These are phyloP conservation scores for Yamadazyma membranifaciens DNA, from an alignment of 1,139 yeast species.

Conservation along the genomic window DNA sequence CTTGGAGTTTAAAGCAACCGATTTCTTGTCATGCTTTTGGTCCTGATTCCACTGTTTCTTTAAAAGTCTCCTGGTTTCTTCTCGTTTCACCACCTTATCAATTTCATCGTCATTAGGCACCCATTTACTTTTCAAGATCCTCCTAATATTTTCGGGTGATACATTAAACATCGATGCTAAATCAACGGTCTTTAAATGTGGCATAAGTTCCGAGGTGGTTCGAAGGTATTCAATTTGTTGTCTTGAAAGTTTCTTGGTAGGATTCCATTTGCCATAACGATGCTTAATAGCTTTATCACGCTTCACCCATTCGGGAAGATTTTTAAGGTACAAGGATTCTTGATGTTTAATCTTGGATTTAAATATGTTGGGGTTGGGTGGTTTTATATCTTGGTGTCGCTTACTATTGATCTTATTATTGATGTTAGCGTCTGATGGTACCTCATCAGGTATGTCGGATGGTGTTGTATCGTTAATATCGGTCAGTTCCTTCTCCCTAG, in stretches of 20 bases:
- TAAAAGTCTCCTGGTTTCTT: not conserved
- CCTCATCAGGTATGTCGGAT: too few species aligned
- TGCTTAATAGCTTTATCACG: constrained; percentile 60
- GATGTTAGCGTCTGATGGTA: too few species aligned
- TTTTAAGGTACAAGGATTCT: constrained; percentile 8
- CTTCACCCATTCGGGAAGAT: constrained; percentile 56
- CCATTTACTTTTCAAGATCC: constrained; percentile 80
- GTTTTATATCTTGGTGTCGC: too few species aligned
- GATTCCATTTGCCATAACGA: constrained; percentile 69
- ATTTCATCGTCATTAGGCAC: constrained; percentile 58
- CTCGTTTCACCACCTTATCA: constrained; percentile 15
- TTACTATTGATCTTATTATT: too few species aligned
- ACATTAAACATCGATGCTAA: constrained; percentile 65
- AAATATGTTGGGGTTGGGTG: not conserved
- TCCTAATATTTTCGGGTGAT: constrained; percentile 80
- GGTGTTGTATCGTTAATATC: too few species aligned
- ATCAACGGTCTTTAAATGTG: constrained; percentile 58
- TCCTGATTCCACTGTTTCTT: constrained; percentile 1
- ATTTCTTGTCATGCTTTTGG: not conserved
- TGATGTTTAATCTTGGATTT: constrained; percentile 6
- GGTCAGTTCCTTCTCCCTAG: too few species aligned
- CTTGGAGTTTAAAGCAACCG: not conserved
- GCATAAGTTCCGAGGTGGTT: constrained; percentile 52
- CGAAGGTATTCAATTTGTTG: constrained; percentile 69
- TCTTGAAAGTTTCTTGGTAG: constrained; percentile 64